Conservation (phyloP, 352 stramenopile genomes). For the Achlya hypogyna region DNA sequence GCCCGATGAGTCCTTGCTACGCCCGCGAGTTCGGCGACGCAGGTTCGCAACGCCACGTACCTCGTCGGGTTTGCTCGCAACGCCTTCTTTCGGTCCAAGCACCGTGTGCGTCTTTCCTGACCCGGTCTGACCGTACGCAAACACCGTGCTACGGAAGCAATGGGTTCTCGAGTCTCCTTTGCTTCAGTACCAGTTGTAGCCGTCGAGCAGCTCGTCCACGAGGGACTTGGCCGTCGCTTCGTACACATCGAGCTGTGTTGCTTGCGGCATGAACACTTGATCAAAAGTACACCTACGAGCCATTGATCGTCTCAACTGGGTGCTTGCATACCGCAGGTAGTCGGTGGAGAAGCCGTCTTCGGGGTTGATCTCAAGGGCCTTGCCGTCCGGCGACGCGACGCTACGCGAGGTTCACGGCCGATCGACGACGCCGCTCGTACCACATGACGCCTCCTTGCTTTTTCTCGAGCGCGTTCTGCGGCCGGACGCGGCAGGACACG, state of each 20-base stretch:
- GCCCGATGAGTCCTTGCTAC: slow-evolving; percentile 50
- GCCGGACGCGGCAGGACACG: slow-evolving; percentile 66
- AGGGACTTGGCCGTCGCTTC: slow-evolving; percentile 54
- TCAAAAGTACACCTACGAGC: slow-evolving; percentile 49
- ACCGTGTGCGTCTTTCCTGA: slow-evolving; percentile 67
- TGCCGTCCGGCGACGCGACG: slow-evolving; percentile 9
- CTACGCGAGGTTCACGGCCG: neutral
- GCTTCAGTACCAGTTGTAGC: slow-evolving; percentile 57
- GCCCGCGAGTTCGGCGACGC: neutral
- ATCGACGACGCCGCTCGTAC: slow-evolving; percentile 20
- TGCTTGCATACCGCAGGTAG: neutral
- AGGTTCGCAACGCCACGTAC: neutral
- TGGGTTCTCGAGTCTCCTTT: neutral
- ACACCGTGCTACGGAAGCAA: slow-evolving; percentile 32
- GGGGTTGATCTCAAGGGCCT: slow-evolving; percentile 5
- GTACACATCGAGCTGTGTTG: slow-evolving; percentile 62
- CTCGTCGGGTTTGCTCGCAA: slow-evolving; percentile 43
- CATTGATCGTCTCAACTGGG: neutral
- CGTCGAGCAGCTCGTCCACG: slow-evolving; percentile 53
- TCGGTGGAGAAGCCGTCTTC: slow-evolving; percentile 17
- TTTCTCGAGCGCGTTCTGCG: slow-evolving; percentile 67
- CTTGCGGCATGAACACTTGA: slow-evolving; percentile 47
- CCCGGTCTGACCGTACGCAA: slow-evolving; percentile 43
- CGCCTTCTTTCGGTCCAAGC: slow-evolving; percentile 51
- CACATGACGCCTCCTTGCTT: slow-evolving; percentile 49